Conservation (phyloP, 129 eudicot species). For the sunflower (Helianthus annuus) region HanXRQr2.0-SUNRISE NC_035448.2:40467093-40467592, state of each 20-base stretch:
- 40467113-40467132: no score
- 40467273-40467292: no score
- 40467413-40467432: conserved; percentile 16
- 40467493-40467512: conserved; percentile 73
- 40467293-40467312: conserved; percentile 24
- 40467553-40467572: conserved; percentile 81
- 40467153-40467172: no score
- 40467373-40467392: conserved; percentile 20
- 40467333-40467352: conserved; percentile 6
- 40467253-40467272: no score
- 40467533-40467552: conserved; percentile 81
- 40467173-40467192: no score
- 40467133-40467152: no score
- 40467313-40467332: conserved; percentile 24
- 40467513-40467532: conserved; percentile 85
- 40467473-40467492: conserved; percentile 22
- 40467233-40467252: no score
- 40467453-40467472: conserved; percentile 32
- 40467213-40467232: no score
- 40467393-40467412: conserved; percentile 11
- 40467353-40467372: conserved; percentile 26
- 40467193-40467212: no score
- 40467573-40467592: not conserved
- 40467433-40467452: conserved; percentile 36
- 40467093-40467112: no score